These are phyloP conservation scores for Trichoderma sp. DNA, from an alignment of 2,329 filamentous ascomycete species.

Conservation along the genomic window DNA sequence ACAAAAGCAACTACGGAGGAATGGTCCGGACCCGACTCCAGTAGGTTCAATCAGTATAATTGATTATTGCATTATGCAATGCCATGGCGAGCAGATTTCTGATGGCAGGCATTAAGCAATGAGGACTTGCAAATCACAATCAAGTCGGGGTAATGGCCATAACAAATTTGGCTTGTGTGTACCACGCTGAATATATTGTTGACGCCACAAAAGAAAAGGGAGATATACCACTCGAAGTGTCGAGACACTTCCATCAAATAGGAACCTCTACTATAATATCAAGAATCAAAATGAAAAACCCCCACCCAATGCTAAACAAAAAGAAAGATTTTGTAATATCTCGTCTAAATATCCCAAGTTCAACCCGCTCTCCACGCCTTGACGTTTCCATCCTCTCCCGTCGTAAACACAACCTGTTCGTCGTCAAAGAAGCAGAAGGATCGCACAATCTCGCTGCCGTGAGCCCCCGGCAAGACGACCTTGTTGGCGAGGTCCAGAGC, in stretches of 20 bases:
- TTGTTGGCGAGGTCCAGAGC: constrained; percentile 54
- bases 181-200: neutral
- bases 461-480: constrained; percentile 62
- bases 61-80: neutral
- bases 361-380: constrained; percentile 53
- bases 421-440: constrained; percentile 66
- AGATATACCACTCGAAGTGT: neutral
- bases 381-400: constrained; percentile 59
- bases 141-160: neutral
- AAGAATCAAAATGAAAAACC: neutral
- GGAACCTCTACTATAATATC: neutral
- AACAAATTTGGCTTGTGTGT: neutral
- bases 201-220: neutral
- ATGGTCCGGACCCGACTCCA: neutral
- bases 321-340: neutral
- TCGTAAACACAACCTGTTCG: constrained; percentile 59
- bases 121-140: neutral
- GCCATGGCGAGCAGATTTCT: neutral
- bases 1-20: neutral
- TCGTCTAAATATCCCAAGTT: neutral
- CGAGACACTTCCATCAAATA: neutral
- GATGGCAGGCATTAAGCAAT: no score
- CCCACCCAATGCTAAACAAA: neutral
- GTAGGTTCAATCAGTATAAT: neutral
- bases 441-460: constrained; percentile 64